These are phyloP conservation scores for Rhodotorula taiwanensis DNA, from an alignment of 768 basidiomycete genomes.

Conservation along the genomic window DNA sequence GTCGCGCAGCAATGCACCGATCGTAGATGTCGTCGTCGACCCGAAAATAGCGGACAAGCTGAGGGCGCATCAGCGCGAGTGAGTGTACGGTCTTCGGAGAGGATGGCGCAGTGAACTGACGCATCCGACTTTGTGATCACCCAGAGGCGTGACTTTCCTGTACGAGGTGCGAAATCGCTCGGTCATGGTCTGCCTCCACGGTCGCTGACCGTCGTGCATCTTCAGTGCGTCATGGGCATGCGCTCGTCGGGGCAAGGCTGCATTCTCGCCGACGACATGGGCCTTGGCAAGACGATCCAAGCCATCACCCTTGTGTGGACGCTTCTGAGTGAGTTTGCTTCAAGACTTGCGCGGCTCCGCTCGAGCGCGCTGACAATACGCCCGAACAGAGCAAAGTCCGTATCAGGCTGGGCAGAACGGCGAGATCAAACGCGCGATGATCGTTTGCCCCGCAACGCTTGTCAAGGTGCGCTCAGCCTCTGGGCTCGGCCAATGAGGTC, in stretches of 20 bases:
- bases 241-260: constrained; percentile 83
- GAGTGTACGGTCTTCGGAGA: constrained; percentile 43
- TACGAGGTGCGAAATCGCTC: constrained; percentile 58
- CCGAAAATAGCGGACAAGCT: constrained; percentile 69
- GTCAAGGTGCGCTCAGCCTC: constrained; percentile 55
- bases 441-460: constrained; percentile 90
- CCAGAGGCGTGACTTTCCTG: constrained; percentile 70
- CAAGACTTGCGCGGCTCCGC: too few relatives aligned
- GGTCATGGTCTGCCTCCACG: not conserved
- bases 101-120: too few relatives aligned
- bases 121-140: not conserved
- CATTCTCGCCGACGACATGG: constrained; percentile 97
- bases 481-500: constrained; percentile 4
- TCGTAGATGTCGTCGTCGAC: constrained; percentile 76
- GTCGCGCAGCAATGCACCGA: constrained; percentile 53
- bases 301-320: constrained; percentile 92
- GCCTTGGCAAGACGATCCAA: constrained; percentile 75
- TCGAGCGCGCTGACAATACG: not conserved
- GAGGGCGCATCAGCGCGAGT: constrained; percentile 84
- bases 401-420: constrained; percentile 56
- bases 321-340: constrained; percentile 67
- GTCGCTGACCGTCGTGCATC: not conserved
- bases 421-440: constrained; percentile 67
- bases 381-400: constrained; percentile 68
- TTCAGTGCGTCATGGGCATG: constrained; percentile 72